Conservation (phyloP, 2,329 filamentous ascomycete genomes). For the Colletotrichum coccodes region DNA sequence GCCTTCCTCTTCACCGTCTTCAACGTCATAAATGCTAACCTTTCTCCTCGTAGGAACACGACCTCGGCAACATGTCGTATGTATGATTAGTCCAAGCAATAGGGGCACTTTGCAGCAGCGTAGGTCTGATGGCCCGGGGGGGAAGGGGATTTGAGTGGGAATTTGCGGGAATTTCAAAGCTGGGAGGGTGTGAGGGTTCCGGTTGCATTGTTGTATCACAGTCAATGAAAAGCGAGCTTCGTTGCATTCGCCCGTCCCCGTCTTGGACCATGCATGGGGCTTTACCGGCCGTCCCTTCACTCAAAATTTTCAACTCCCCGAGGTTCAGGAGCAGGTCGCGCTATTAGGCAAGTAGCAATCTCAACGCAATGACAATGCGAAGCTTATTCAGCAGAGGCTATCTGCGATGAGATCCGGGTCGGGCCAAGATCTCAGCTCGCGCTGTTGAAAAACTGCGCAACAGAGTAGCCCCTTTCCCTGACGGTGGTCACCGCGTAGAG, state of each 20-base stretch:
- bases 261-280: not conserved
- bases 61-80: conserved; percentile 70
- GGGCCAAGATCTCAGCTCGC: not conserved
- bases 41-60: conserved; percentile 63
- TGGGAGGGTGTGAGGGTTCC: not conserved
- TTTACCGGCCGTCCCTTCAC: too few species aligned
- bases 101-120: not conserved
- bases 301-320: too few species aligned
- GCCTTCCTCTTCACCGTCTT: not conserved
- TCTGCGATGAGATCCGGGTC: not conserved
- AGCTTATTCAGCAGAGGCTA: not conserved
- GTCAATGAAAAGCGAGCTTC: not conserved
- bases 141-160: too few species aligned
- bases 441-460: not conserved
- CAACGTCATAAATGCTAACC: not conserved
- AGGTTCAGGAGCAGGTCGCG: not conserved
- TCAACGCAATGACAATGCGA: not conserved
- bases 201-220: not conserved
- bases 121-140: not conserved
- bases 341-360: too few species aligned
- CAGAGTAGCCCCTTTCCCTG: not conserved
- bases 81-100: conserved; percentile 43
- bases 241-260: not conserved
- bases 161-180: not conserved
- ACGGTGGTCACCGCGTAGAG: not conserved